phyloP scores from a whole-genome alignment of 2,329 filamentous ascomycete genomes.

The Talaromyces sp. region DNA sequence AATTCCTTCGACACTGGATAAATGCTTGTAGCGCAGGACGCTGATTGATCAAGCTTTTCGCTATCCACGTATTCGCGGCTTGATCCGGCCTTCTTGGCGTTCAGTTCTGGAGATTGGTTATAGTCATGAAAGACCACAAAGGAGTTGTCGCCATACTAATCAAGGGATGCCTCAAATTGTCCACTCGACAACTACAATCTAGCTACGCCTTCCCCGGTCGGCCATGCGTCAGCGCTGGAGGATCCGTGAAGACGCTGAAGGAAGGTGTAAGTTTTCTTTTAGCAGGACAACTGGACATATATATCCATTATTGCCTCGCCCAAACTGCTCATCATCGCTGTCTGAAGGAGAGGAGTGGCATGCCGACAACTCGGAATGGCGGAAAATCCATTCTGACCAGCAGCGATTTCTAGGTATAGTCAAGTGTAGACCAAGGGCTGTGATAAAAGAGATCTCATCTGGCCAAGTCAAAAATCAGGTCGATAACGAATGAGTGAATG shows the following conservation, averaged over 20 bases:
- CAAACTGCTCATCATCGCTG: not conserved
- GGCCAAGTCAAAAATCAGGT: not conserved
- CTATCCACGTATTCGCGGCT: not conserved
- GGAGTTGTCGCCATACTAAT: not conserved
- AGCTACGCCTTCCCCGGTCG: not conserved
- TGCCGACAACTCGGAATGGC: not conserved
- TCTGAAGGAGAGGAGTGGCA: not conserved
- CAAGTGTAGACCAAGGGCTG: not conserved
- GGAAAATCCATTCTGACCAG: not conserved
- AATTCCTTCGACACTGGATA: not conserved
- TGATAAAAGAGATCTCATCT: not conserved
- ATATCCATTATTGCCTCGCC: not conserved
- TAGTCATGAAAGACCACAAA: slow-evolving; percentile 1
- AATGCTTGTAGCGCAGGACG: not conserved
- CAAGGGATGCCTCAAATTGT: not conserved
- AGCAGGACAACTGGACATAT: too few species aligned
- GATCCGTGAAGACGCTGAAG: not conserved
- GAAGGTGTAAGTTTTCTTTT: too few species aligned
- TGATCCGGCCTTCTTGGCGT: not conserved
- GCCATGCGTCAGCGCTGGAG: not conserved
- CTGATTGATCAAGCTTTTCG: not conserved
- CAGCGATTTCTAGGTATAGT: not conserved
- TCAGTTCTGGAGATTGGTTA: not conserved
- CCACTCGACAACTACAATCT: not conserved
- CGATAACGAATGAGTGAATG: not conserved